Percentiles rank a stretch among this genome's conserved stretches.
Evolutionary conservation across 345 rosid species (phyloP).

Genomic region (Eucalyptus sp.): DNA sequence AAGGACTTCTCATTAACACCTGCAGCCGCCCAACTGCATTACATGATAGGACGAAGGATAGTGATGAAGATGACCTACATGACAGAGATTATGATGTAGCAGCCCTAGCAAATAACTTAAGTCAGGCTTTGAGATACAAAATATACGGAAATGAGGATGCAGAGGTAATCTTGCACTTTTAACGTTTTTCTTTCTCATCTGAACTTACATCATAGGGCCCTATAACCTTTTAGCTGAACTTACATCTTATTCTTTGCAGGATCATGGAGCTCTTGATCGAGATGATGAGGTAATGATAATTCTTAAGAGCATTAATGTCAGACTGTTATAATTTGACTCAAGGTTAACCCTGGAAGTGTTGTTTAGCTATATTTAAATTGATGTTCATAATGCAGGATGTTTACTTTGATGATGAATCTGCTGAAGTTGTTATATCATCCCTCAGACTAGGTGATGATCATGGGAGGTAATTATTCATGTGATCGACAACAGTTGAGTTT

Average conservation of each 20-base stretch:
- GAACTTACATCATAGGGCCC: background rate
- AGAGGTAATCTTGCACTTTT: constrained; percentile 32
- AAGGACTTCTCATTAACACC: background rate
- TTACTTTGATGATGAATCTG: constrained; percentile 88
- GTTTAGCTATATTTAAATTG: background rate
- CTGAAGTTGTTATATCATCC: constrained; percentile 91
- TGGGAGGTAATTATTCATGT: constrained; percentile 40
- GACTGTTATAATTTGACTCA: background rate
- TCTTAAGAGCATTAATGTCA: background rate
- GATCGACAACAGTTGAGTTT: background rate
- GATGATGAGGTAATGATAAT: constrained; percentile 58
- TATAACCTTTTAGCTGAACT: background rate
- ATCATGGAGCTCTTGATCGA: constrained; percentile 54
- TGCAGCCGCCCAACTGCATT: constrained; percentile 89
- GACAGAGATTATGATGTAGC: constrained; percentile 96
- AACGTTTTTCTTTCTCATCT: background rate
- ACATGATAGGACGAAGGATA: constrained; percentile 89
- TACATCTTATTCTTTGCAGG: constrained; percentile 28
- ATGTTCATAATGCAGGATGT: constrained; percentile 53
- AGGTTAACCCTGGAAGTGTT: background rate
- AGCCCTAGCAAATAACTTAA: constrained; percentile 84
- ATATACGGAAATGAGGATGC: constrained; percentile 73
- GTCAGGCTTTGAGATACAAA: constrained; percentile 85
- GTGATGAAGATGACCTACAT: constrained; percentile 86
- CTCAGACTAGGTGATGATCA: constrained; percentile 94